Conservation (phyloP, 306 rosid genomes). For the Quillaja saponaria region DNA sequence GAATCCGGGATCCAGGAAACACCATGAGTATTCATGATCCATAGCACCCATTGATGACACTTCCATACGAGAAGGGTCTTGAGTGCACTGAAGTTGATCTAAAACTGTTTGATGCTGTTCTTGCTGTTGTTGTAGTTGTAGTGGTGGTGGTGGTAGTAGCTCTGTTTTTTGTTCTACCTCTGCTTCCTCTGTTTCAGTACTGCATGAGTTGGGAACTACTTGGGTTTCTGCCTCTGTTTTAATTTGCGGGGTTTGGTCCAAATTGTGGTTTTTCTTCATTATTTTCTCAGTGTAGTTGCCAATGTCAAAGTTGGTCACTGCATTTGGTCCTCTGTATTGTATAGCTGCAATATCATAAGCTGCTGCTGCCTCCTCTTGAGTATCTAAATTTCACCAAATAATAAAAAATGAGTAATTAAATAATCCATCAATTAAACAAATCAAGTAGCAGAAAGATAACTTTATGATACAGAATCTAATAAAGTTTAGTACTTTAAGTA, state of each 20-base stretch:
- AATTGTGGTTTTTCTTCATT: constrained; percentile 13
- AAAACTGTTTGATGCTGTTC: constrained; percentile 9
- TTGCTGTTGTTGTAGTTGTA: background rate
- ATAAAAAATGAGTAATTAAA: background rate
- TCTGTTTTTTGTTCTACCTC: constrained; percentile 17
- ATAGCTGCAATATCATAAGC: constrained; percentile 94
- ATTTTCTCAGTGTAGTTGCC: constrained; percentile 57
- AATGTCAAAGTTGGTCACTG: constrained; percentile 86
- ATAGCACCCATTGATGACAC: constrained; percentile 34
- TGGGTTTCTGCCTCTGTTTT: constrained; percentile 24
- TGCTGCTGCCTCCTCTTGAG: constrained; percentile 92
- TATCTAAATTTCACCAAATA: constrained; percentile 46
- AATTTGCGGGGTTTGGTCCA: constrained; percentile 21
- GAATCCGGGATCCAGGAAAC: constrained; percentile 49
- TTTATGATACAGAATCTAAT: constrained; percentile 31
- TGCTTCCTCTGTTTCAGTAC: constrained; percentile 32
- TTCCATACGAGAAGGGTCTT: constrained; percentile 35
- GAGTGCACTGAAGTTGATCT: constrained; percentile 14
- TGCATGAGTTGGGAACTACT: constrained; percentile 29
- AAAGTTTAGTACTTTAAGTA: constrained; percentile 22
- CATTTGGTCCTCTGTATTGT: constrained; percentile 82
- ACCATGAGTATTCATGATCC: constrained; percentile 53
- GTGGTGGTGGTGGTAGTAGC: background rate
- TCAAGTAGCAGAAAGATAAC: constrained; percentile 29
- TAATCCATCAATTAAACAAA: constrained; percentile 13